These are phyloP conservation scores for Hypoxylon sp. DNA, from an alignment of 2,329 filamentous ascomycete species.

Conservation along the genomic window DNA sequence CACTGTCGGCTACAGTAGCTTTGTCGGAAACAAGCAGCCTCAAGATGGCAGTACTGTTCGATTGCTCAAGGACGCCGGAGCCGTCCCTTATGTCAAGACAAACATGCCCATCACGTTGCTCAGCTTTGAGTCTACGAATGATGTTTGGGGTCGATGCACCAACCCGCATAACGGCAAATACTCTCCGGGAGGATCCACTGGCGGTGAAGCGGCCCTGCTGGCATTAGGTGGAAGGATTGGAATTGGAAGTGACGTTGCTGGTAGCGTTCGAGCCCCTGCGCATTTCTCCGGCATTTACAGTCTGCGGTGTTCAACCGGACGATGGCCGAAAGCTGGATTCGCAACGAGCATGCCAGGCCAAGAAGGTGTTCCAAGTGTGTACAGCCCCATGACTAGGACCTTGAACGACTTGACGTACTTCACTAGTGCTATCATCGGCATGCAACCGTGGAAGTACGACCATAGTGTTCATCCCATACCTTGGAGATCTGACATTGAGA, in stretches of 20 bases:
- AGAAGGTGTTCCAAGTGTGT: conserved; percentile 89
- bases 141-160: conserved; percentile 83
- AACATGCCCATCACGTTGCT: conserved; percentile 89
- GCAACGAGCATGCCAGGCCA: conserved; percentile 93
- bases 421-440: conserved; percentile 80
- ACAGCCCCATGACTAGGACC: conserved; percentile 92
- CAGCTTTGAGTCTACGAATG: conserved; percentile 84
- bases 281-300: conserved; percentile 93
- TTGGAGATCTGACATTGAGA: conserved; percentile 76
- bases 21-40: conserved; percentile 75
- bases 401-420: conserved; percentile 88
- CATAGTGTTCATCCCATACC: conserved; percentile 86
- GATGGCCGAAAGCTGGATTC: conserved; percentile 89
- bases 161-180: conserved; percentile 90
- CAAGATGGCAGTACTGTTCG: conserved; percentile 81
- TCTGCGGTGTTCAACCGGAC: conserved; percentile 86
- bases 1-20: conserved; percentile 83
- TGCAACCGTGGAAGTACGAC: conserved; percentile 92
- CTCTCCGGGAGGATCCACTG: conserved; percentile 90
- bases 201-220: conserved; percentile 85
- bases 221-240: conserved; percentile 89
- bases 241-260: conserved; percentile 91
- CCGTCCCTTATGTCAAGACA: conserved; percentile 93
- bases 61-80: conserved; percentile 88
- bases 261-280: conserved; percentile 87